A percentile compares a stretch with the other conserved stretches of the same genome.
phyloP scores from a whole-genome alignment of 306 rosid genomes.

The Quercus gilva region DNA sequence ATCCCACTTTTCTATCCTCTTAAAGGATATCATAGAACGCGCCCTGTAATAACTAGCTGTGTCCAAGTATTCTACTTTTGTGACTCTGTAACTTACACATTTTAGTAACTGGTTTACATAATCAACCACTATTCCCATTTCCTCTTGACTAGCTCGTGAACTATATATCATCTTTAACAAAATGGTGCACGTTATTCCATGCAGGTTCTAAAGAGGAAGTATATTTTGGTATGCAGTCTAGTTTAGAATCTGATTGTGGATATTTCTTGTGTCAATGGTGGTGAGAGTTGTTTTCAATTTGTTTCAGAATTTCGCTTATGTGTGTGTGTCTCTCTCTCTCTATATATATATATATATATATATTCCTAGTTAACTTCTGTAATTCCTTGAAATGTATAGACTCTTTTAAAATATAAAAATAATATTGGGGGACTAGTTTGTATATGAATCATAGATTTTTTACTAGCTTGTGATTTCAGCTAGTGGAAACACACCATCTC shows the following conservation, averaged over 20 bases:
- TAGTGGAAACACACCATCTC: conserved; percentile 31
- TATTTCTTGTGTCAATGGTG: conserved; percentile 48
- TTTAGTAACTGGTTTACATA: background rate
- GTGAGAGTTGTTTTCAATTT: conserved; percentile 12
- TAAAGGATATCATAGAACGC: too few relatives aligned
- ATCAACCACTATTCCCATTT: background rate
- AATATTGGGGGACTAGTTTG: background rate
- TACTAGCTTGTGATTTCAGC: background rate
- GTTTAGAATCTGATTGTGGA: conserved; percentile 45
- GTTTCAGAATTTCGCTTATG: background rate
- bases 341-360: too few relatives aligned
- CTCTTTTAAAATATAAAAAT: background rate
- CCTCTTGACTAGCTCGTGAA: background rate
- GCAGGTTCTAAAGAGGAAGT: conserved; percentile 35
- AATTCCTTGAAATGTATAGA: background rate
- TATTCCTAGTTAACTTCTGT: too few relatives aligned
- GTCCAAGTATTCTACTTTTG: background rate
- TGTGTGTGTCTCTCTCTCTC: too few relatives aligned
- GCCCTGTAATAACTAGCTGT: too few relatives aligned
- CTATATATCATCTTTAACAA: background rate
- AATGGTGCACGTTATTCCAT: background rate
- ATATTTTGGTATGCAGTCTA: conserved; percentile 27
- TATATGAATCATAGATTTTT: background rate
- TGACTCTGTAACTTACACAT: background rate
- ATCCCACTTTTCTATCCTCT: too few relatives aligned